Percentiles rank a stretch among this genome's conserved stretches.
These are phyloP conservation scores for Ramularia collo-cygni DNA, from an alignment of 2,329 filamentous ascomycete species.

Conservation along the genomic window DNA sequence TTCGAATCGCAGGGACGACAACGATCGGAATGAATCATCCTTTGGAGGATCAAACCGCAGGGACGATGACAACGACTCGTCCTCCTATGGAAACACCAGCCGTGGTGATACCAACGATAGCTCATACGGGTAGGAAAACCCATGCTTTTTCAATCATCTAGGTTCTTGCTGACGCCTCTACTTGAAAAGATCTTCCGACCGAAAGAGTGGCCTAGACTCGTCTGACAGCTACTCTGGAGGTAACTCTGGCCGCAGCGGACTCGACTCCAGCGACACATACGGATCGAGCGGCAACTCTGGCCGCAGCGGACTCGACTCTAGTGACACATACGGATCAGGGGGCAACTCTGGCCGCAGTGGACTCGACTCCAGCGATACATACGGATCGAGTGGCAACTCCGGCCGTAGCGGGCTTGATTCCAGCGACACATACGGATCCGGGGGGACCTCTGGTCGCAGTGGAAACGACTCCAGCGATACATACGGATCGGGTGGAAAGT, in stretches of 20 bases:
- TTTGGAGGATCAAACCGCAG: constrained; percentile 1
- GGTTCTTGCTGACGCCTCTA: too few species aligned
- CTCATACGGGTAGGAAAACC: constrained; percentile 2
- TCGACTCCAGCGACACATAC: constrained; percentile 3
- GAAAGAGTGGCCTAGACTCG: constrained; percentile 3
- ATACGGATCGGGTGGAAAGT: too few species aligned
- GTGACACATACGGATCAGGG: constrained; percentile 9
- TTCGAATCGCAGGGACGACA: constrained; percentile 6
- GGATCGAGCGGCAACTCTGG: constrained; percentile 11
- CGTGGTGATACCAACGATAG: background rate
- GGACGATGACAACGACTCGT: constrained; percentile 7
- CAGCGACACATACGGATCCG: constrained; percentile 4
- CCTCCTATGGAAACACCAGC: constrained; percentile 4
- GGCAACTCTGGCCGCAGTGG: constrained; percentile 9
- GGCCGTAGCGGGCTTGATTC: background rate
- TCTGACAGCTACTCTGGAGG: constrained; percentile 14
- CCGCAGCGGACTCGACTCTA: constrained; percentile 8
- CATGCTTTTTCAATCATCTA: constrained; percentile 9
- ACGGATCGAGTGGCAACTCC: constrained; percentile 1
- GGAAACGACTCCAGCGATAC: constrained; percentile 5
- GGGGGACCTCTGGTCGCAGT: constrained; percentile 4
- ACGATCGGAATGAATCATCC: too few species aligned
- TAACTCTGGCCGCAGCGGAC: constrained; percentile 2
- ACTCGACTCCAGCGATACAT: background rate
- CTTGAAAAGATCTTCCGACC: constrained; percentile 3